Percentiles rank a stretch among this genome's conserved stretches.
Evolutionary conservation across 2,329 filamentous ascomycete genomes (phyloP).

Genomic region (Pestalotiopsis sp.): DNA sequence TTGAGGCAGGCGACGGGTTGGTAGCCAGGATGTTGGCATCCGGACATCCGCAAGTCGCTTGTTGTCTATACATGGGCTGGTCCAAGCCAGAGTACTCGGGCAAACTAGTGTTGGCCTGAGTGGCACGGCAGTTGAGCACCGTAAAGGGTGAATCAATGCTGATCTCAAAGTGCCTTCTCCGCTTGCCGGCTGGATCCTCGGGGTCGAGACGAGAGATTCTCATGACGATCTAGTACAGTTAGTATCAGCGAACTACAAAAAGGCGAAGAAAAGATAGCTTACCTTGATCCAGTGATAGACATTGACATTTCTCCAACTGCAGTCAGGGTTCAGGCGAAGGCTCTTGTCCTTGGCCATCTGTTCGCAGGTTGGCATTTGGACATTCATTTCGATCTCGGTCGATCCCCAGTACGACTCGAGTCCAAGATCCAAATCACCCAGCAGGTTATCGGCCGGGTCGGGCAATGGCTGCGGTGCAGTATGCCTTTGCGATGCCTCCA

Average conservation of each 20-base stretch:
- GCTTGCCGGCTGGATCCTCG: conserved; percentile 69
- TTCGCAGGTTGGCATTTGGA: conserved; percentile 87
- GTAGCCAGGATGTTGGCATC: conserved; percentile 49
- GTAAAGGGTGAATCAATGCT: conserved; percentile 96
- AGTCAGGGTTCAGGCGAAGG: conserved; percentile 79
- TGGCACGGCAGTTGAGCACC: conserved; percentile 90
- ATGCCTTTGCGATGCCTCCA: conserved; percentile 49
- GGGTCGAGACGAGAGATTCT: conserved; percentile 84
- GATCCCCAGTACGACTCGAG: conserved; percentile 77
- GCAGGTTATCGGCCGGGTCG: conserved; percentile 66
- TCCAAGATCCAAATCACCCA: conserved; percentile 76
- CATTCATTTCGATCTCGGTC: conserved; percentile 93
- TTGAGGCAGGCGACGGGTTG: conserved; percentile 70
- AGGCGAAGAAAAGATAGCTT: conserved; percentile 28
- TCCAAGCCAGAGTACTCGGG: conserved; percentile 72
- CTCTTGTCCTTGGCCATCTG: conserved; percentile 76
- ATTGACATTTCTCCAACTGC: conserved; percentile 90
- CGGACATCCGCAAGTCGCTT: conserved; percentile 57
- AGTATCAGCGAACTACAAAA: conserved; percentile 4
- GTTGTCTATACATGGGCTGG: conserved; percentile 51
- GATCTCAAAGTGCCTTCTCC: conserved; percentile 90
- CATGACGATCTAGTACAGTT: conserved; percentile 74
- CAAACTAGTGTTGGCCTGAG: conserved; percentile 83
- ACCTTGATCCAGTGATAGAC: conserved; percentile 98
- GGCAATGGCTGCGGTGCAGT: conserved; percentile 46